Conservation (phyloP, 495 filamentous ascomycete species). For the Acidomyces sp. region DNA sequence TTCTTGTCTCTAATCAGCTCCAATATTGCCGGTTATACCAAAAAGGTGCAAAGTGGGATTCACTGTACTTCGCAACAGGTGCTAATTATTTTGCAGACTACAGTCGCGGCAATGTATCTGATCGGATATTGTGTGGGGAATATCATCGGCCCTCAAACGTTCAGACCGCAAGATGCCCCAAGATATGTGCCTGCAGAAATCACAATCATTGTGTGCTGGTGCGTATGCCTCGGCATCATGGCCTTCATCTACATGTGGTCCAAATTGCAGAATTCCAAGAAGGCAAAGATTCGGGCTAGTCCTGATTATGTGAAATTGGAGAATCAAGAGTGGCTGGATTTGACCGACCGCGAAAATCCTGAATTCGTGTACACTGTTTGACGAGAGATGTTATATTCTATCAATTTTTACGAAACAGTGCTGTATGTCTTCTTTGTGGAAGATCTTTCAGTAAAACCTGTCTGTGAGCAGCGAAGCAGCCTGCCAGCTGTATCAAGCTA, state of each 20-base stretch:
- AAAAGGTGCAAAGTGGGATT: too few species aligned
- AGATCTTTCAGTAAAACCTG: too few species aligned
- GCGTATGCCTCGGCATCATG: constrained; percentile 41
- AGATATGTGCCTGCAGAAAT: constrained; percentile 57
- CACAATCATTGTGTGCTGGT: constrained; percentile 52
- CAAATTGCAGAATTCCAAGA: constrained; percentile 45
- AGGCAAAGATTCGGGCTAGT: constrained; percentile 38
- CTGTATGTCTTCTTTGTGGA: too few species aligned
- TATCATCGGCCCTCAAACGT: constrained; percentile 45
- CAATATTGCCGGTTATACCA: constrained; percentile 40
- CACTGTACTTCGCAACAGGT: too few species aligned
- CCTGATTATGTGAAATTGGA: constrained; percentile 52
- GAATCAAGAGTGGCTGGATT: constrained; percentile 50
- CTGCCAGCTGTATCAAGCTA: too few species aligned
- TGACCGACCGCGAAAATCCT: constrained; percentile 43
- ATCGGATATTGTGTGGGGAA: constrained; percentile 28
- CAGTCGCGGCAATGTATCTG: constrained; percentile 56
- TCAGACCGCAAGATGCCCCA: constrained; percentile 44
- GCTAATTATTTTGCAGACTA: constrained; percentile 39
- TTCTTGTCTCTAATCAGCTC: constrained; percentile 45
- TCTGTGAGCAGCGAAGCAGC: too few species aligned
- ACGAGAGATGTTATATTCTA: too few species aligned
- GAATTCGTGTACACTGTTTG: constrained; percentile 30
- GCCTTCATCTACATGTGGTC: constrained; percentile 53
- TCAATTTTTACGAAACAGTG: too few species aligned